Percentiles rank a stretch among this genome's conserved stretches.
phyloP scores from a whole-genome alignment of 805 yeast genomes.

The Metschnikowia santaceciliae region DNA sequence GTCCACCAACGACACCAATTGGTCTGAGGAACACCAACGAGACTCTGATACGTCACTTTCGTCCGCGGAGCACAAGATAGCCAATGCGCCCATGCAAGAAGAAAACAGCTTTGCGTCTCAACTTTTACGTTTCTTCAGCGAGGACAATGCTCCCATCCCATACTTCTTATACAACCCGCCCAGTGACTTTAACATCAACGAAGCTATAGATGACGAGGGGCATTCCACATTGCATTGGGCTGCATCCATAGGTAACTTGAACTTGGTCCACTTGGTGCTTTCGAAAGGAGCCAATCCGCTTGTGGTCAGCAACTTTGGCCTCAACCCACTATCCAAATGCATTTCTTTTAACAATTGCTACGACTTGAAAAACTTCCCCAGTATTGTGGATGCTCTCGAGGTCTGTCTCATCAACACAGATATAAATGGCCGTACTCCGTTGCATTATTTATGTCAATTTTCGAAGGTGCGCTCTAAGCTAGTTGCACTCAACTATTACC shows the following conservation, averaged over 20 bases:
- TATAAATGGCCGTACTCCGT: constrained; percentile 64
- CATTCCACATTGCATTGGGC: constrained; percentile 98
- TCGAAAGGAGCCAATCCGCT: constrained; percentile 68
- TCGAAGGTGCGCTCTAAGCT: constrained; percentile 63
- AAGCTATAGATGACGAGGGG: constrained; percentile 89
- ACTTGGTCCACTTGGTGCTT: constrained; percentile 70
- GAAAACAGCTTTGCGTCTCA: constrained; percentile 39
- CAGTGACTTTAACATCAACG: constrained; percentile 61
- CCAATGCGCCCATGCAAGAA: constrained; percentile 43
- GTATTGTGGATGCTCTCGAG: constrained; percentile 68
- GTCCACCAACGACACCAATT: constrained; percentile 41
- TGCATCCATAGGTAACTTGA: constrained; percentile 85
- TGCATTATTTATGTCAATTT: constrained; percentile 80
- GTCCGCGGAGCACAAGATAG: constrained; percentile 12
- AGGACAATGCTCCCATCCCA: constrained; percentile 50
- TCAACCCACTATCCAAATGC: constrained; percentile 82
- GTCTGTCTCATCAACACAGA: constrained; percentile 79
- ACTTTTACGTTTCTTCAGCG: constrained; percentile 40
- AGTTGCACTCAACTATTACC: constrained; percentile 79
- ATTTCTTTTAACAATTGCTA: constrained; percentile 86
- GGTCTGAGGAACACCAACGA: constrained; percentile 38
- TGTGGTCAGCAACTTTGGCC: constrained; percentile 59
- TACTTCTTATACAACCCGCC: constrained; percentile 62
- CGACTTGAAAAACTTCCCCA: constrained; percentile 74
- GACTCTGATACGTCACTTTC: constrained; percentile 40